These are phyloP conservation scores for Clarireedia monteithiana DNA, from an alignment of 2,329 filamentous ascomycete genomes.

Conservation along the genomic window DNA sequence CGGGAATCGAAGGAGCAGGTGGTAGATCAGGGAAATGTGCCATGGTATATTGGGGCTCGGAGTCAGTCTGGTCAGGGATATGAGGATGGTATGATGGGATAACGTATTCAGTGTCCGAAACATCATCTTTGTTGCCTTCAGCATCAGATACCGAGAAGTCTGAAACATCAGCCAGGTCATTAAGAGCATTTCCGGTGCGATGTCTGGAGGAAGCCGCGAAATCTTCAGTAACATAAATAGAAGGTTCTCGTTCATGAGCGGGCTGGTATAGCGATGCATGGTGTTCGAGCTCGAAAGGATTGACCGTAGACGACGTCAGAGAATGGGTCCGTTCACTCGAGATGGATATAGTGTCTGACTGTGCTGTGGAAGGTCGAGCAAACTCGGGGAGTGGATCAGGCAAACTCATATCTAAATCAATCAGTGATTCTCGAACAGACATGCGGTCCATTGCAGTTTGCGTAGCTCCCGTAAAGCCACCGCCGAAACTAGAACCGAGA, in stretches of 20 bases:
- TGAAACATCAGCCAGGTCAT: slow-evolving; percentile 24
- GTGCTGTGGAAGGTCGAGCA: slow-evolving; percentile 25
- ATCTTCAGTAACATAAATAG: slow-evolving; percentile 53
- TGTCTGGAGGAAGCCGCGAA: slow-evolving; percentile 37
- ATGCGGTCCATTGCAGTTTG: slow-evolving; percentile 15
- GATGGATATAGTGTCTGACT: slow-evolving; percentile 36
- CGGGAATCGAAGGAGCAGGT: slow-evolving; percentile 19
- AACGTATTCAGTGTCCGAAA: slow-evolving; percentile 17
- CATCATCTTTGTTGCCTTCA: slow-evolving; percentile 16
- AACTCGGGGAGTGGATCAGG: slow-evolving; percentile 34
- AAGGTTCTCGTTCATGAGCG: slow-evolving; percentile 13
- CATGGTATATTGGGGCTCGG: slow-evolving; percentile 11
- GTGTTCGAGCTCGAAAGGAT: slow-evolving; percentile 57
- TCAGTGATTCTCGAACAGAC: slow-evolving; percentile 32
- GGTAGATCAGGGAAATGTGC: slow-evolving; percentile 19
- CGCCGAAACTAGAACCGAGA: slow-evolving; percentile 24
- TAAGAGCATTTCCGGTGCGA: slow-evolving; percentile 14
- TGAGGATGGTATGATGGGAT: slow-evolving; percentile 15
- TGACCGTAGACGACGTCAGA: slow-evolving; percentile 44
- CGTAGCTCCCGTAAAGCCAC: slow-evolving; percentile 10
- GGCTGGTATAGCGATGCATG: slow-evolving; percentile 48
- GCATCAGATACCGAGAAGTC: slow-evolving; percentile 27
- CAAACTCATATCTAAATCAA: slow-evolving; percentile 47
- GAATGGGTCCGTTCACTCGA: slow-evolving; percentile 47
- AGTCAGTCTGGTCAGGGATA: neutral